These are phyloP conservation scores for Brasilioporus rufonigricans DNA, from an alignment of 768 basidiomycete genomes.

Conservation along the genomic window DNA sequence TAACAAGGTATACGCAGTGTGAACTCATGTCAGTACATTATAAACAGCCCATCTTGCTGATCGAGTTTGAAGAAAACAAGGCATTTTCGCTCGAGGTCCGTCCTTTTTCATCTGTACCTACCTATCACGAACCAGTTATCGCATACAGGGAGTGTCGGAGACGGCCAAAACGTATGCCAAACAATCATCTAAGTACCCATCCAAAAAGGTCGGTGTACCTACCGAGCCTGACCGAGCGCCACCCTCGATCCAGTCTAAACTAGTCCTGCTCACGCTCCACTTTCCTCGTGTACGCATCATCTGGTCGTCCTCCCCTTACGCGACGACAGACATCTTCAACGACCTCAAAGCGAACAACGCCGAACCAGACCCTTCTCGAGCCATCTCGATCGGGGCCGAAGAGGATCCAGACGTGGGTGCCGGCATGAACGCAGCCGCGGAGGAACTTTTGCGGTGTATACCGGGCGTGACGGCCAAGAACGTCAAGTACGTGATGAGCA, in stretches of 20 bases:
- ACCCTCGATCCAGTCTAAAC: slow-evolving; percentile 81
- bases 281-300: slow-evolving; percentile 93
- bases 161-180: slow-evolving; percentile 63
- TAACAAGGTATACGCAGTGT: slow-evolving; percentile 87
- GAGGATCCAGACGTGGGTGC: slow-evolving; percentile 65
- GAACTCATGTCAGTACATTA: slow-evolving; percentile 97
- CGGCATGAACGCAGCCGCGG: slow-evolving; percentile 71
- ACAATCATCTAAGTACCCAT: slow-evolving; percentile 51
- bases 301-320: slow-evolving; percentile 96
- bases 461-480: slow-evolving; percentile 88
- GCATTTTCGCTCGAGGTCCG: slow-evolving; percentile 85
- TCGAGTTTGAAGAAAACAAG: slow-evolving; percentile 98
- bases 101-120: neutral
- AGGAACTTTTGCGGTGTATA: slow-evolving; percentile 77
- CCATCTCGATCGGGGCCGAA: slow-evolving; percentile 79
- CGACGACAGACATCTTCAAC: slow-evolving; percentile 86
- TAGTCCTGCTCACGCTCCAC: slow-evolving; percentile 83
- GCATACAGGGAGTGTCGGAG: slow-evolving; percentile 56
- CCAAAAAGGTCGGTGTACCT: slow-evolving; percentile 41
- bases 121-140: neutral
- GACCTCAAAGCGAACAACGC: slow-evolving; percentile 80
- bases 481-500: slow-evolving; percentile 78
- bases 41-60: slow-evolving; percentile 87
- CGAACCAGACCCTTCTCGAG: slow-evolving; percentile 78
- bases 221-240: slow-evolving; percentile 34